Evolutionary conservation across 75 land plant species (phyloP).

Genomic region (Selaginella tamariscina): DNA sequence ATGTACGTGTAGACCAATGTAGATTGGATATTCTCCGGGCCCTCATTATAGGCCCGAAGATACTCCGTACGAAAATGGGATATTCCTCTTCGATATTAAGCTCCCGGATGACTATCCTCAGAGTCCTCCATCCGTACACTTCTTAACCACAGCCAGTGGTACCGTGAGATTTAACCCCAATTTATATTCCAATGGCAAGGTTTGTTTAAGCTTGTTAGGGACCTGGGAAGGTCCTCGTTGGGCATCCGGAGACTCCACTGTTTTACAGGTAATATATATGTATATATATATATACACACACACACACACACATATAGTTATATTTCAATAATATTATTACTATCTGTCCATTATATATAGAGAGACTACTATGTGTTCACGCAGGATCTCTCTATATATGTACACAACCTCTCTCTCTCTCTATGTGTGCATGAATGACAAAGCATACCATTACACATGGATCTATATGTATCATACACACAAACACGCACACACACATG

Average conservation of each 20-base stretch:
- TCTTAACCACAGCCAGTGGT: slow-evolving; percentile 37
- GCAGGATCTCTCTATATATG: too few relatives aligned
- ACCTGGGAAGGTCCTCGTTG: slow-evolving; percentile 39
- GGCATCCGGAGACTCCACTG: slow-evolving; percentile 31
- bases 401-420: too few relatives aligned
- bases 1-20: slow-evolving; percentile 27
- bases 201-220: slow-evolving; percentile 37
- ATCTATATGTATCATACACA: too few relatives aligned
- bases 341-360: too few relatives aligned
- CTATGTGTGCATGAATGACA: too few relatives aligned
- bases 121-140: slow-evolving; percentile 29
- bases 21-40: slow-evolving; percentile 31
- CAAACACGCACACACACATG: too few relatives aligned
- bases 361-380: too few relatives aligned
- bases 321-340: too few relatives aligned
- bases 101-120: slow-evolving; percentile 27
- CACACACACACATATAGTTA: too few relatives aligned
- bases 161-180: slow-evolving; percentile 38
- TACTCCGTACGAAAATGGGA: slow-evolving; percentile 40
- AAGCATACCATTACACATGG: too few relatives aligned
- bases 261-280: slow-evolving; percentile 37
- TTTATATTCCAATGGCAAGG: slow-evolving; percentile 31
- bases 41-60: slow-evolving; percentile 27
- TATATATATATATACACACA: too few relatives aligned
- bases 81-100: slow-evolving; percentile 32